These are phyloP conservation scores for Aschersonia sp. DNA, from an alignment of 2,329 filamentous ascomycete genomes.

Conservation along the genomic window DNA sequence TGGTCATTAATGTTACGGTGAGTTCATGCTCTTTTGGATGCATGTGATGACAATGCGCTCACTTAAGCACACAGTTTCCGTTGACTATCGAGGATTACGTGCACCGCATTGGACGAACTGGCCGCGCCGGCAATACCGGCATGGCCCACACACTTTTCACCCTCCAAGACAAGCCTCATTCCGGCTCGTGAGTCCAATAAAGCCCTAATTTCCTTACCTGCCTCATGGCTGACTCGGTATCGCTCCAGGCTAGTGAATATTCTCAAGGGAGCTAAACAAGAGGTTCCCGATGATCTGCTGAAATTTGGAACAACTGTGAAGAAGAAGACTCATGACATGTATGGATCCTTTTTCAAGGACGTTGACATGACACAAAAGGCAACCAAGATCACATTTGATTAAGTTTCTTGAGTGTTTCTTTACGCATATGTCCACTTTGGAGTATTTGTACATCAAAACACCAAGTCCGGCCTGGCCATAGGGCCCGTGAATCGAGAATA, in stretches of 20 bases:
- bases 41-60: slow-evolving; percentile 6
- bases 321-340: slow-evolving; percentile 93
- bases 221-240: neutral
- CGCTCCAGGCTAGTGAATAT: slow-evolving; percentile 69
- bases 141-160: slow-evolving; percentile 90
- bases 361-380: slow-evolving; percentile 69
- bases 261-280: slow-evolving; percentile 80
- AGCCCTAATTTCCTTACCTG: neutral
- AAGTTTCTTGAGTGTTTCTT: neutral
- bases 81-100: slow-evolving; percentile 96
- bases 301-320: slow-evolving; percentile 98
- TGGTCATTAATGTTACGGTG: slow-evolving; percentile 83
- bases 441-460: too few species aligned
- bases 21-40: slow-evolving; percentile 9
- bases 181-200: slow-evolving; percentile 54
- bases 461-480: too few species aligned
- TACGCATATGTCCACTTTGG: too few species aligned
- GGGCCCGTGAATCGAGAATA: neutral
- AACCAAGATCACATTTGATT: slow-evolving; percentile 86
- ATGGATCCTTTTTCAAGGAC: slow-evolving; percentile 92
- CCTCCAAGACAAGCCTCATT: slow-evolving; percentile 82
- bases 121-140: slow-evolving; percentile 79
- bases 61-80: slow-evolving; percentile 48
- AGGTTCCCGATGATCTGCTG: slow-evolving; percentile 76
- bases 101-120: slow-evolving; percentile 89